Base-by-base conservation (phyloP, 179 eudicot species). In the Beta macrorhiza region DNA sequence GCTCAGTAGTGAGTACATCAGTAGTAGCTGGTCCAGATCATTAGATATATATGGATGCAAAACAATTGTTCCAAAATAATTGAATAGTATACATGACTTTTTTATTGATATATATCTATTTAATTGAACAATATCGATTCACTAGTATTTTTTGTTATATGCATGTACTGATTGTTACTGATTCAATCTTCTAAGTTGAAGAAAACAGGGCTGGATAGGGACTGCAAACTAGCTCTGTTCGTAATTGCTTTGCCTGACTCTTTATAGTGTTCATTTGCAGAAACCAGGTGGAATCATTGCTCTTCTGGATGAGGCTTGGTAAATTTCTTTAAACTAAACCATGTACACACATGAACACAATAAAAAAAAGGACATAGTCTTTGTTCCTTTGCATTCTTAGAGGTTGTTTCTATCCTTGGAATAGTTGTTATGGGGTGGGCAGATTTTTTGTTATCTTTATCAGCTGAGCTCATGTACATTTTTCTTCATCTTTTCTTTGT, bases 231-330 rank as follows among this genome's bases (percentile, higher is more conserved):
- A 42, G 1, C 16, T 75, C 62, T 37, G 45, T 49, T 42, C 42
- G 2, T 37, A 63, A 75, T 64, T 67, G 25, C 45, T 69, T 53
- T 81, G 59, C 67, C 77, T 69, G 67, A 84, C 79, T 67, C 62
- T 72, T 17, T 53, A 61, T 10, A 25, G 16, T 74, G 47, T 55
- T 74, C 58, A 72, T 79, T 79, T 83, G 89, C 98, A 96, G 99
- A 96, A 92, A 90, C 96, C 98, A 3, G 99, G 98, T 77, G 99
- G 99, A 82, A 86, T 96, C 73, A 82, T 96, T 58, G 96, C 95
- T 81, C 99, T 96, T 78, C 91, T 96, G 57, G 99, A 96, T 81
- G 98, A 96, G 91, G 99, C 99, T 71, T 96, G 99, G 99, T 96
- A 91, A 74, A 80, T 29, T 74, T 80, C 64, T 51, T 72, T 17